These are phyloP conservation scores for Pseudogymnoascus sp. DNA, from an alignment of 2,329 filamentous ascomycete genomes.

Conservation along the genomic window DNA sequence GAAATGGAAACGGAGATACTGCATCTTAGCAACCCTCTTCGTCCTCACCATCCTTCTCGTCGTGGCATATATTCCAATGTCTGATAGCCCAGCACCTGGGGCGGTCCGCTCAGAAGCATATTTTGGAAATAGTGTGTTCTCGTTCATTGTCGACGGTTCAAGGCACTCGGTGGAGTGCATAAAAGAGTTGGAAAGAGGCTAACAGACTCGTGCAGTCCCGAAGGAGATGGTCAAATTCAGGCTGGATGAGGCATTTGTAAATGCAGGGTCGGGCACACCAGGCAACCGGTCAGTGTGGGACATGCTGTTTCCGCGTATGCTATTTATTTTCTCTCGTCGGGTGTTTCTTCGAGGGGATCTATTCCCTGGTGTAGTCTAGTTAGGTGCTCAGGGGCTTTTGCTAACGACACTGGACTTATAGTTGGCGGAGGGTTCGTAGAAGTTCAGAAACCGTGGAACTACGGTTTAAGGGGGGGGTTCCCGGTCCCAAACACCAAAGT, in stretches of 20 bases:
- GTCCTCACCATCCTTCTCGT: not conserved
- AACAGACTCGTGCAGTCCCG: not conserved
- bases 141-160: not conserved
- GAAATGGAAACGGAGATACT: not conserved
- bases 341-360: not conserved
- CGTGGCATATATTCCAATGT: not conserved
- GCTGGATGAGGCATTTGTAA: not conserved
- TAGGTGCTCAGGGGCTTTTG: not conserved
- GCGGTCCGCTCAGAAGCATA: not conserved
- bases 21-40: not conserved
- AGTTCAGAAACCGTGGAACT: not conserved
- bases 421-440: not conserved
- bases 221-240: not conserved
- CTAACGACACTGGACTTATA: not conserved
- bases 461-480: not conserved
- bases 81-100: not conserved
- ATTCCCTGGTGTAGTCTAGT: not conserved
- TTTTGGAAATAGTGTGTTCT: slow-evolving; percentile 1
- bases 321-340: not conserved
- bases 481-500: not conserved
- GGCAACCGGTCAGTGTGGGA: not conserved
- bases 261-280: not conserved
- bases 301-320: not conserved
- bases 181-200: not conserved
- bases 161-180: not conserved